Evolutionary conservation across 2,329 filamentous ascomycete genomes (phyloP).

Genomic region (Colletotrichum truncatum): DNA sequence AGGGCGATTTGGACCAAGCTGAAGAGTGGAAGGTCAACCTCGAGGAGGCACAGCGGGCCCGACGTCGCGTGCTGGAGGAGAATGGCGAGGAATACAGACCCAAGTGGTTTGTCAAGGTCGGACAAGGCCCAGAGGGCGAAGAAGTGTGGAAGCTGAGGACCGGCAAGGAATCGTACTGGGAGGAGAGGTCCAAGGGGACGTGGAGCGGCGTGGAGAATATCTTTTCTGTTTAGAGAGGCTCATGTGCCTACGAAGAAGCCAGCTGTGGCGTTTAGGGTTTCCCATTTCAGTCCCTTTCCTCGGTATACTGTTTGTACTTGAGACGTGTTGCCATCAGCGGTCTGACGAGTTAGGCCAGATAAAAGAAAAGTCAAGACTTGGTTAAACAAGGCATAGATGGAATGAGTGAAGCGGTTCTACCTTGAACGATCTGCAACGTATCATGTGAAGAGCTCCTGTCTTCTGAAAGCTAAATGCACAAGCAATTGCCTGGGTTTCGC

Average conservation of each 20-base stretch:
- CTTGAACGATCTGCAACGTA: too few species aligned
- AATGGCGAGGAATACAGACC: conserved; percentile 77
- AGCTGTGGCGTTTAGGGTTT: neutral
- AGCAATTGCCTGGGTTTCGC: too few species aligned
- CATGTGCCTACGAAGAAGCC: neutral
- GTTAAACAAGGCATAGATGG: too few species aligned
- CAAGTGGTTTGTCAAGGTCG: conserved; percentile 83
- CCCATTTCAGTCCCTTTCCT: neutral
- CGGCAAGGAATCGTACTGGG: conserved; percentile 94
- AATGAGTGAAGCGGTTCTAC: too few species aligned
- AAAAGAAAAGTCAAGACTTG: neutral
- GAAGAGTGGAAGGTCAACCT: conserved; percentile 84
- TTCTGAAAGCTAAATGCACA: too few species aligned
- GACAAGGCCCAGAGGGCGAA: conserved; percentile 66
- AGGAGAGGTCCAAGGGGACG: conserved; percentile 74
- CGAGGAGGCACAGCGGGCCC: conserved; percentile 84
- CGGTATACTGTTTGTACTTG: neutral
- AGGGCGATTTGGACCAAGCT: conserved; percentile 82
- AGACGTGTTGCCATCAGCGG: neutral
- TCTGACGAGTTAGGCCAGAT: neutral
- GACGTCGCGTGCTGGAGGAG: conserved; percentile 80
- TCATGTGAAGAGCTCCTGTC: too few species aligned
- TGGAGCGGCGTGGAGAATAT: conserved; percentile 70
- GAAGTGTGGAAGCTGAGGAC: conserved; percentile 80
- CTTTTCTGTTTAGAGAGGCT: conserved; percentile 42